Conservation (phyloP, 2,329 filamentous ascomycete species). For the Trichoderma atrobrunneum region DNA sequence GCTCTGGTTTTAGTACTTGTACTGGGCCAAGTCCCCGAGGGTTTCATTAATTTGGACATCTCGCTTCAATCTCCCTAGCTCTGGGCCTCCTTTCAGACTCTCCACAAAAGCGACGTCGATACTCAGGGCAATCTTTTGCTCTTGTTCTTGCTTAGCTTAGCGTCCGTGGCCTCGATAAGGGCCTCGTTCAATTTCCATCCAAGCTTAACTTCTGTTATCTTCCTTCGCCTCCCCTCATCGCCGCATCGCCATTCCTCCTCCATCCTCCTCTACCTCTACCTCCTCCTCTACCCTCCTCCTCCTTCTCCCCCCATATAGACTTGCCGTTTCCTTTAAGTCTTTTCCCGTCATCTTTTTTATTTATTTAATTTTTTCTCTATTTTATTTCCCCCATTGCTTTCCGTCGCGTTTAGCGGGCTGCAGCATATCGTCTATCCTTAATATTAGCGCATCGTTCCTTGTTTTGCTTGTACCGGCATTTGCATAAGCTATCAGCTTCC, state of each 20-base stretch:
- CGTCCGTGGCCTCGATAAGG: neutral
- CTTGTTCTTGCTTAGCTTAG: neutral
- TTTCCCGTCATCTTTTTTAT: constrained; percentile 8
- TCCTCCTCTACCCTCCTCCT: neutral
- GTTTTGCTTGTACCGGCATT: constrained; percentile 19
- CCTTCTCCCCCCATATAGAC: constrained; percentile 14
- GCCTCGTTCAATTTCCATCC: constrained; percentile 12
- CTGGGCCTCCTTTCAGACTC: neutral
- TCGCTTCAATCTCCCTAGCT: constrained; percentile 3
- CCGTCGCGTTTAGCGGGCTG: neutral
- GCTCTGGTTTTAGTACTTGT: neutral
- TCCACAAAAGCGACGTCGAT: neutral
- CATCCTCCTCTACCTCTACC: neutral
- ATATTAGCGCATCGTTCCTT: constrained; percentile 17
- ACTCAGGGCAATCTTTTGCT: neutral
- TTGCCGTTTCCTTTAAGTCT: constrained; percentile 7
- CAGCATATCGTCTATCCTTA: constrained; percentile 15
- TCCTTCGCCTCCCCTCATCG: constrained; percentile 21
- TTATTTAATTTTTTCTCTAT: constrained; percentile 19
- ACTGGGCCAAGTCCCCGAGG: neutral
- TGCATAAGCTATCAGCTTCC: constrained; percentile 12
- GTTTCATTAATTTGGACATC: constrained; percentile 15
- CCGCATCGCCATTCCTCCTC: neutral
- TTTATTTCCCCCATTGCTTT: neutral
- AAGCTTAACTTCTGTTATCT: constrained; percentile 5